Conservation (phyloP, 1,284 basidiomycete genomes). For the Inonotus hispidus region DNA sequence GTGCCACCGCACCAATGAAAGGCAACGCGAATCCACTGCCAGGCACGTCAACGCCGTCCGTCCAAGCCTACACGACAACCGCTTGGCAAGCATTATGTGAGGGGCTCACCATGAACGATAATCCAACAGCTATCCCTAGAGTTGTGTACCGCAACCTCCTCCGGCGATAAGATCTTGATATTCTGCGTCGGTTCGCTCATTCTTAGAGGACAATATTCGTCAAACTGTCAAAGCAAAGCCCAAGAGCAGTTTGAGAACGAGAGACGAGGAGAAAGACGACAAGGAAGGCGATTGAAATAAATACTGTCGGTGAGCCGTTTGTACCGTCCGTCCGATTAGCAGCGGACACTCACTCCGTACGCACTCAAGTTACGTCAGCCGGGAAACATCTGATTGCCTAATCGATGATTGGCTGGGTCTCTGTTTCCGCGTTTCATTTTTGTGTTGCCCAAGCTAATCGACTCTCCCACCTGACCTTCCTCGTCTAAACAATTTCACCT, state of each 20-base stretch:
- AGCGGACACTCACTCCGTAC: not conserved
- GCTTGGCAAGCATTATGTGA: not conserved
- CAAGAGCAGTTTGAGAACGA: not conserved
- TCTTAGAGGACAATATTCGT: not conserved
- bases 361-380: not conserved
- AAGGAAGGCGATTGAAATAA: not conserved
- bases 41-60: not conserved
- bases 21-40: too few species aligned
- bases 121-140: constrained; percentile 79
- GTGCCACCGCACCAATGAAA: too few species aligned
- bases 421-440: not conserved
- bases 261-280: not conserved
- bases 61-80: not conserved
- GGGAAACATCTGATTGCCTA: not conserved
- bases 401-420: not conserved
- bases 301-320: not conserved
- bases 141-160: constrained; percentile 67
- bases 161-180: constrained; percentile 37
- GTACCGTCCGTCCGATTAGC: not conserved
- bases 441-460: too few species aligned
- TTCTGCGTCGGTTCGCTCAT: constrained; percentile 13
- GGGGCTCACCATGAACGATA: constrained; percentile 69
- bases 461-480: not conserved
- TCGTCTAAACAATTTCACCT: not conserved
- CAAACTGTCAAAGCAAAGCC: not conserved